Base-by-base conservation (phyloP, 148 eudicot genomes). In the Fagopyrum homotropicum region DNA sequence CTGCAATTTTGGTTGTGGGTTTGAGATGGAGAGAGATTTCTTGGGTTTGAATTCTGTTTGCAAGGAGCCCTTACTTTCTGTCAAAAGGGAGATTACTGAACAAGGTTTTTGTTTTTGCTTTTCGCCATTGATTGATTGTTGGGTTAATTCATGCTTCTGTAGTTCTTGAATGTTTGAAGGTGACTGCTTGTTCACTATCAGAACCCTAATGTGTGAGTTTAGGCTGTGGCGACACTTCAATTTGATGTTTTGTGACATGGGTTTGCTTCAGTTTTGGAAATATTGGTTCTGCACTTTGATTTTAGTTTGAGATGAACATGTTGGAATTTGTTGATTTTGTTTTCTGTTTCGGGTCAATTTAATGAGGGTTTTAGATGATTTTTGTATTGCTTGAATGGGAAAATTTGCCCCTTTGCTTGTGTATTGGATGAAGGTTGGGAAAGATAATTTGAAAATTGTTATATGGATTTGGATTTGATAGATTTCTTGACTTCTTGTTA, bases 51-150 rank as follows among this genome's bases (percentile, higher is more conserved):
- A 69, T 69, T 26, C 15, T 43, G 29, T 26, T 43, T 69, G 19
- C 49, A 46, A 9, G 22, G 73, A 69, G 50, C 50, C 73, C 6
- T 46, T 69, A 46, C 4, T 4, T 17, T 11, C 22, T 46, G 50
- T 69, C 73, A 69, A 69, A 45, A n/a, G 50, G 73, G 73, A 69
- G 73, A 45, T 69, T 46, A 69, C 73, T 69, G 73, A 69, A 15
- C 19, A 69, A 43, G 73, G 73, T 69, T 43, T 19, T 69, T 29
- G 48, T 69, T 69, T 66, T 29, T 69, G 3, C 22, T 69, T 69
- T 44, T 69, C 12, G 43, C 26, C 50, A 43, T 43, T 69, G 45
- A 43, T 43, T 69, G 45, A 59, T 59, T 19, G 43, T 29, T 61
- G 68, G 68, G 68, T 29, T 8, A 22, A 57, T 61, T 61, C 30